These are phyloP conservation scores for Opeltia flavorubescens DNA, from an alignment of 495 filamentous ascomycete genomes.

Conservation along the genomic window DNA sequence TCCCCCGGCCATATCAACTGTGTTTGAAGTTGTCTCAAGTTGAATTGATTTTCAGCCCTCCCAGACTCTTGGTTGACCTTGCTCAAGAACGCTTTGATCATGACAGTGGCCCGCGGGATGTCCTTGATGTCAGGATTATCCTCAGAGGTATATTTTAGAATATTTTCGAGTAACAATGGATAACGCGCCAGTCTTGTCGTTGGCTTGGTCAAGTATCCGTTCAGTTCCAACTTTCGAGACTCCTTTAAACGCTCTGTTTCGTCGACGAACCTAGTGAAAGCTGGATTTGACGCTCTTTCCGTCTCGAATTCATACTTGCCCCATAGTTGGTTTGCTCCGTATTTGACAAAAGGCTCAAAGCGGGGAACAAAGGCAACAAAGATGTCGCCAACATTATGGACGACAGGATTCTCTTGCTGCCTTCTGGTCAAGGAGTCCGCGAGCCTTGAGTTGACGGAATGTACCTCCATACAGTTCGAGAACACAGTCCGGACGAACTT, in stretches of 20 bases:
- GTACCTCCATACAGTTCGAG: constrained; percentile 88
- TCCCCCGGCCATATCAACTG: constrained; percentile 84
- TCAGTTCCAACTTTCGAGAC: constrained; percentile 90
- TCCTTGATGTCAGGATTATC: constrained; percentile 81
- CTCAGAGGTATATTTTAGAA: constrained; percentile 74
- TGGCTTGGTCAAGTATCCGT: constrained; percentile 96
- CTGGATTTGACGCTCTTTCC: constrained; percentile 74
- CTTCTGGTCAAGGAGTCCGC: constrained; percentile 77
- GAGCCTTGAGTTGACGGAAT: constrained; percentile 75
- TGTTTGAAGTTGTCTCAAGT: constrained; percentile 77
- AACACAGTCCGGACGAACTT: constrained; percentile 90
- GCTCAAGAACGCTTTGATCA: constrained; percentile 75
- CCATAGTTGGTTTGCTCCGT: constrained; percentile 90
- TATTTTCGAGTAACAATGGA: constrained; percentile 82
- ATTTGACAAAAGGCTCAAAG: constrained; percentile 93
- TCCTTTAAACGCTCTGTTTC: constrained; percentile 94
- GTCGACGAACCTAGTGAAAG: constrained; percentile 85
- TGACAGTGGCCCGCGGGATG: constrained; percentile 70
- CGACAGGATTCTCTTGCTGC: constrained; percentile 80
- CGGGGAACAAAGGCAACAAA: constrained; percentile 83
- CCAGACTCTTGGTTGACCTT: constrained; percentile 90
- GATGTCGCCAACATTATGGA: constrained; percentile 82
- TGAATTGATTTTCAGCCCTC: constrained; percentile 96
- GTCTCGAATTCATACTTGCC: constrained; percentile 98
- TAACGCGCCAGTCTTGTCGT: constrained; percentile 94